phyloP scores from a whole-genome alignment of 257 asterid genomes.

The Nicotiana undulata region DNA sequence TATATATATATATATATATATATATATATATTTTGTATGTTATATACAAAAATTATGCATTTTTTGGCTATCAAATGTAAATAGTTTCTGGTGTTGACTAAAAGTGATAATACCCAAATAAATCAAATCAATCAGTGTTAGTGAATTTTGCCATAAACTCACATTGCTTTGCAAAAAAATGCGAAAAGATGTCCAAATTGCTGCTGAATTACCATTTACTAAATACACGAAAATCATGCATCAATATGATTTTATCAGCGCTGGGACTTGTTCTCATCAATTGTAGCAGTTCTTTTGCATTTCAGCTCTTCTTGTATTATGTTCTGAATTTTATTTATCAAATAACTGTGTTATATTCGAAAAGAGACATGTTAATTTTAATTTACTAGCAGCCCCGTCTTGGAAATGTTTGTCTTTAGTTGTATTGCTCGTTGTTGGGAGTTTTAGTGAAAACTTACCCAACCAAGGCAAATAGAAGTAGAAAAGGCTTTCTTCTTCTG shows the following conservation, averaged over 20 bases:
- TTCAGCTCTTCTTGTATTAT: neutral
- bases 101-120: too few species aligned
- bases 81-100: too few species aligned
- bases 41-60: too few species aligned
- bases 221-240: neutral
- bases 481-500: too few species aligned
- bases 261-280: neutral
- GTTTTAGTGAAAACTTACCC: neutral
- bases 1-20: too few species aligned
- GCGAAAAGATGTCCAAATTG: neutral
- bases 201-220: neutral
- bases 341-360: neutral
- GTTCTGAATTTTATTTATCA: neutral
- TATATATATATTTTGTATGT: too few species aligned
- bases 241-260: neutral
- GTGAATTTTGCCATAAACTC: neutral
- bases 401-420: neutral
- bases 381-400: neutral
- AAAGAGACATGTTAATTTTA: neutral
- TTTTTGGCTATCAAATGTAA: too few species aligned
- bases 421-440: neutral
- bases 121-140: too few species aligned
- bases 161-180: neutral
- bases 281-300: neutral
- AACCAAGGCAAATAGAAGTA: too few species aligned